These are phyloP conservation scores for Rhodotorula sp. DNA, from an alignment of 1,284 basidiomycete genomes.

Conservation along the genomic window DNA sequence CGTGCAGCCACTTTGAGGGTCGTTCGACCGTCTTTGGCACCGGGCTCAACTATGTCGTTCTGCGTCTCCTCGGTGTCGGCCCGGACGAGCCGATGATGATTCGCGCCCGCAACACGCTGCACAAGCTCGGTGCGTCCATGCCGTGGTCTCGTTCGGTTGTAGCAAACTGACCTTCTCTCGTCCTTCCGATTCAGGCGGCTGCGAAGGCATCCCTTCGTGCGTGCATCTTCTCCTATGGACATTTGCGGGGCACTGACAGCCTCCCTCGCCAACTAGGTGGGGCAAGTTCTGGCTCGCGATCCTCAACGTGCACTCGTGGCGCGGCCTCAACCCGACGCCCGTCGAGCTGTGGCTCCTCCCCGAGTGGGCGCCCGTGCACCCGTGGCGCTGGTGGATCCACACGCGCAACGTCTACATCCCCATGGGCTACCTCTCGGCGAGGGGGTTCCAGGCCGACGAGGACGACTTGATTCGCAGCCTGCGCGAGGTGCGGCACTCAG, in stretches of 20 bases:
- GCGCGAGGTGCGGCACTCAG: slow-evolving; percentile 61
- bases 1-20: slow-evolving; percentile 81
- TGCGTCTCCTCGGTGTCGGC: slow-evolving; percentile 81
- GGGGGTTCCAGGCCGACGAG: slow-evolving; percentile 72
- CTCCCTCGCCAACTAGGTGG: slow-evolving; percentile 58
- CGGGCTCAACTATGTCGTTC: slow-evolving; percentile 82
- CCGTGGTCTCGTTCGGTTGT: background rate
- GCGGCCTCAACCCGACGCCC: slow-evolving; percentile 87
- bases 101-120: slow-evolving; percentile 72
- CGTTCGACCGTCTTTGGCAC: slow-evolving; percentile 94
- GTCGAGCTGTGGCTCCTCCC: slow-evolving; percentile 94
- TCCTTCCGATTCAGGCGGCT: slow-evolving; percentile 8
- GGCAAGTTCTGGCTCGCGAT: slow-evolving; percentile 96
- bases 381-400: slow-evolving; percentile 98
- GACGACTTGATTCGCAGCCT: slow-evolving; percentile 79
- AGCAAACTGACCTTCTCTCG: background rate
- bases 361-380: slow-evolving; percentile 89
- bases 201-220: slow-evolving; percentile 35
- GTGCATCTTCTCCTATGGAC: background rate
- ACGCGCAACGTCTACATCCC: slow-evolving; percentile 80
- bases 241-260: slow-evolving; percentile 17
- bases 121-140: slow-evolving; percentile 65
- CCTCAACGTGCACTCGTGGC: slow-evolving; percentile 94
- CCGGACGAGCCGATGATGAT: slow-evolving; percentile 77
- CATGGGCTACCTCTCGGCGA: slow-evolving; percentile 76